Base-by-base conservation (phyloP, 2,329 filamentous ascomycete genomes). In the Furcasterigmium sp. region DNA sequence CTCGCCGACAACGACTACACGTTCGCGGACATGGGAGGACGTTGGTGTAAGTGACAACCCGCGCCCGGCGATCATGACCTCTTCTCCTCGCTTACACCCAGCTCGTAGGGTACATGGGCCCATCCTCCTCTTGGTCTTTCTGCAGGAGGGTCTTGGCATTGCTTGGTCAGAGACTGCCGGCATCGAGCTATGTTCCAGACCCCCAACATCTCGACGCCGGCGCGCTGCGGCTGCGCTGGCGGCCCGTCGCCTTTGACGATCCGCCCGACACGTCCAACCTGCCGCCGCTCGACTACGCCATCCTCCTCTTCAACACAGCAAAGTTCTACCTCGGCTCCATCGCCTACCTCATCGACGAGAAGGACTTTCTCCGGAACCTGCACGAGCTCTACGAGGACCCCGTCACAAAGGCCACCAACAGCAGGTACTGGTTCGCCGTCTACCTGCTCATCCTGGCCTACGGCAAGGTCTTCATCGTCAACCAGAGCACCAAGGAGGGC, bases 61-160 rank as follows among this genome's bases (percentile, higher is more conserved):
- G 14, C 6, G 6, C 2, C 3, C 4, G n/a, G n/a, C n/a, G n/a
- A n/a, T n/a, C n/a, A 18, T 9, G 3, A 18, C 32, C 32, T 19
- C 17, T 9, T 3, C 8, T 10, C 14, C 21, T n/a, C 14, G 3
- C 32, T 35, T 7, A 35, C 32, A 35, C 4, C 23, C 7, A 26
- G 10, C 29, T 14, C 8, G 3, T 20, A 61, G 58, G 58, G 59
- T 61, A 61, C 42, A 61, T 61, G 55, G 60, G 60, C 1, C 60
- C 60, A 3, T 59, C 59, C 2, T 63, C 60, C 3, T 61, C 60
- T 18, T 63, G 60, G 60, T 61, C 60, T 4, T 62, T 63, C 37
- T 62, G 59, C 39, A 57, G 59, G 19, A 54, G 60, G 4, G 60
- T 63, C 2, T 42, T 63, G 8, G 54, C 54, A 17, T 46, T 63